phyloP scores from a whole-genome alignment of 257 asterid species.

The Eustoma russellianum region DNA sequence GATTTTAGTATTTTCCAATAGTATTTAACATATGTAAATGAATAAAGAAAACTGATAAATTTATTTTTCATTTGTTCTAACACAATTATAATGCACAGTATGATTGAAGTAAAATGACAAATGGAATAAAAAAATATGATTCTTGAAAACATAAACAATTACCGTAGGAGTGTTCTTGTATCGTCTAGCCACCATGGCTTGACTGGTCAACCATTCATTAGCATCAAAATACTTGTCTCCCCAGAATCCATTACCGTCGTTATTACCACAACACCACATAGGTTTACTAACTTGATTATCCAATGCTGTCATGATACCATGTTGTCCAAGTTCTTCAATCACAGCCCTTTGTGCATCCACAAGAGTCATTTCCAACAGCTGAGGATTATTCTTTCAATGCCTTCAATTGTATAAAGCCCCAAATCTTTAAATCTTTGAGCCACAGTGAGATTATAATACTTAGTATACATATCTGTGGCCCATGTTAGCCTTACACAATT shows the following conservation, averaged over 20 bases:
- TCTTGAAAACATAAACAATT: not conserved
- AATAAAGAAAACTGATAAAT: no score
- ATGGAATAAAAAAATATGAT: no score
- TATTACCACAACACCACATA: conserved; percentile 44
- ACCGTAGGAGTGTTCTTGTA: conserved; percentile 31
- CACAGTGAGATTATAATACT: conserved; percentile 19
- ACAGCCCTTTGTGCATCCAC: conserved; percentile 41
- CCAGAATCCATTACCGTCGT: conserved; percentile 60
- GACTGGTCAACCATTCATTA: conserved; percentile 47
- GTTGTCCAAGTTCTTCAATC: conserved; percentile 24
- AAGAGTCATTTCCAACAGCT: conserved; percentile 20
- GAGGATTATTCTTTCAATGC: conserved; percentile 32
- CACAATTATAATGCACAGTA: no score
- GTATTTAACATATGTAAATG: no score
- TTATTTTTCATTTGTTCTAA: no score
- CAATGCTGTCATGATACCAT: conserved; percentile 42
- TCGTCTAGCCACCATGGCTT: conserved; percentile 24
- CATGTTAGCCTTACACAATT: conserved; percentile 58
- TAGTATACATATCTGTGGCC: conserved; percentile 55
- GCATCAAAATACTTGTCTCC: conserved; percentile 44
- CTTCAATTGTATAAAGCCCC: conserved; percentile 25
- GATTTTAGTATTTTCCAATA: no score
- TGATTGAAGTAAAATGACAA: no score
- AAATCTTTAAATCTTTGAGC: conserved; percentile 13
- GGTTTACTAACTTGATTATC: conserved; percentile 55